These are phyloP conservation scores for Candida mattraensis DNA, from an alignment of 805 yeast species.

Conservation along the genomic window DNA sequence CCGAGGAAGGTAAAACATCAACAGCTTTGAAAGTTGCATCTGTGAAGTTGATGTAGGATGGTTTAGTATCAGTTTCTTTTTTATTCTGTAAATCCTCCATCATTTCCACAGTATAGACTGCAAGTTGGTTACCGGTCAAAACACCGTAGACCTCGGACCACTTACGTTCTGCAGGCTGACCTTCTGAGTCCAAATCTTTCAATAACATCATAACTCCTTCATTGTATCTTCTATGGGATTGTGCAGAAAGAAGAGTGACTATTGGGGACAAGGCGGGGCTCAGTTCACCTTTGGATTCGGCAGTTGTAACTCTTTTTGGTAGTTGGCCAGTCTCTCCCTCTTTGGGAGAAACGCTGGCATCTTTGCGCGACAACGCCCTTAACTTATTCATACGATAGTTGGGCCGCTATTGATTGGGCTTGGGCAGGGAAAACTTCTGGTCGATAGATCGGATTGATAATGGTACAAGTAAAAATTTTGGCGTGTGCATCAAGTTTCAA, in stretches of 20 bases:
- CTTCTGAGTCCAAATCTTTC: constrained; percentile 78
- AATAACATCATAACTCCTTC: constrained; percentile 77
- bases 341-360: constrained; percentile 14
- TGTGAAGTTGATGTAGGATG: constrained; percentile 85
- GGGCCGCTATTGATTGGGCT: no score
- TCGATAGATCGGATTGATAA: no score
- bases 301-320: constrained; percentile 24
- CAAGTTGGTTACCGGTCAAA: constrained; percentile 84
- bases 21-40: constrained; percentile 85
- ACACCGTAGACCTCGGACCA: constrained; percentile 96
- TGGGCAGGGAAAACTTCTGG: no score
- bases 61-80: constrained; percentile 38
- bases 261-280: constrained; percentile 60
- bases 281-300: constrained; percentile 31
- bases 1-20: constrained; percentile 58
- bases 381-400: constrained; percentile 25
- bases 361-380: constrained; percentile 24
- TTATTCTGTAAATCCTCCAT: constrained; percentile 50
- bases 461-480: no score
- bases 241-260: constrained; percentile 71
- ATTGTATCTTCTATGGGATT: constrained; percentile 68
- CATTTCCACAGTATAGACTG: constrained; percentile 84
- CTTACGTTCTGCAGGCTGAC: constrained; percentile 75
- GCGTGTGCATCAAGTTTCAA: no score
- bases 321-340: constrained; percentile 8